These are phyloP conservation scores for Leptographium procerum DNA, from an alignment of 2,329 filamentous ascomycete genomes.

Conservation along the genomic window DNA sequence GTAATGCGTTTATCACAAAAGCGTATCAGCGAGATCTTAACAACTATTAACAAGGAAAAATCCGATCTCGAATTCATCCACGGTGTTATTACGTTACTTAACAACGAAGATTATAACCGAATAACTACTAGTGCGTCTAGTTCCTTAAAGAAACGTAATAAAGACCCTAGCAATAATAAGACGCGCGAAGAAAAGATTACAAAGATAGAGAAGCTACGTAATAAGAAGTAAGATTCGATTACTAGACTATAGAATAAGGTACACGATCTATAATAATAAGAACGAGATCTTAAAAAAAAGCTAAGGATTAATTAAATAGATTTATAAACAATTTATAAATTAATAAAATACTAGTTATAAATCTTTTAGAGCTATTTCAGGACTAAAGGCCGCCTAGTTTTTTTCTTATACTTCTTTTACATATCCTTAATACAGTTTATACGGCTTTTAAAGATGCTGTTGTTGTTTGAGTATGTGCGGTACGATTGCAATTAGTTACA, in stretches of 20 bases:
- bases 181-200: neutral
- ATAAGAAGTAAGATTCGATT: neutral
- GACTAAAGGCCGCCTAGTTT: neutral
- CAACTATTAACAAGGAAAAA: neutral
- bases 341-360: neutral
- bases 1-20: too few relatives aligned
- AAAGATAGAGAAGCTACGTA: neutral
- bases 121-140: neutral
- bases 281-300: neutral
- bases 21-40: neutral
- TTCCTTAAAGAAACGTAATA: neutral
- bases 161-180: neutral
- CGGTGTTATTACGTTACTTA: neutral
- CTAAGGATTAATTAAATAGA: neutral
- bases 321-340: neutral
- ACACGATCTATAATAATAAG: neutral
- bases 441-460: constrained; percentile 1
- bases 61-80: neutral
- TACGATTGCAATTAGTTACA: neutral
- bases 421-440: neutral
- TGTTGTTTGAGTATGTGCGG: neutral
- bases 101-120: neutral
- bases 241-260: neutral
- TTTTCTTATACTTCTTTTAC: neutral
- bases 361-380: neutral